Evolutionary conservation across 139 green algal species (phyloP).

Genomic region (Monoraphidium neglectum): DNA sequence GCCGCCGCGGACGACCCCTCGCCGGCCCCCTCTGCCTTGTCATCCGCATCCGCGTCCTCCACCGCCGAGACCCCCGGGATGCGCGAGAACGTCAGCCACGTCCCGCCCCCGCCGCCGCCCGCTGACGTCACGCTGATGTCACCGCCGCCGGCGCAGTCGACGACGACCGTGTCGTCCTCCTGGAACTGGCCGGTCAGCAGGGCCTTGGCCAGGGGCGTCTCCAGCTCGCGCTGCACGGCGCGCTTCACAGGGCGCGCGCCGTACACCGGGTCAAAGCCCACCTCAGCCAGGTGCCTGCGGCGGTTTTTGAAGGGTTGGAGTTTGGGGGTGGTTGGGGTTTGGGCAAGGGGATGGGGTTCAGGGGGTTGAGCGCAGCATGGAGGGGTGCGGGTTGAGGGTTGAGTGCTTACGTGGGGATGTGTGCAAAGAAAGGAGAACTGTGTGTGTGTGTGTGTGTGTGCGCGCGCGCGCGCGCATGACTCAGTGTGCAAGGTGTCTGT

Average conservation of each 20-base stretch:
- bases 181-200: slow-evolving; percentile 31
- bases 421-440: not conserved
- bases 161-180: slow-evolving; percentile 54
- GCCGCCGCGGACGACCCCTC: no score
- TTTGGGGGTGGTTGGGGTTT: not conserved
- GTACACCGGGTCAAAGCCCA: slow-evolving; percentile 93
- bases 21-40: not conserved
- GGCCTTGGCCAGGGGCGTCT: slow-evolving; percentile 79
- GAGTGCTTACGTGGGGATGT: not conserved
- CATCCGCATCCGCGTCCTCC: not conserved
- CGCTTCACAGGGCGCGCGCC: slow-evolving; percentile 96
- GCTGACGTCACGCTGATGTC: no score
- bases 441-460: not conserved
- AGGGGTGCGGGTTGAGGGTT: not conserved
- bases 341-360: not conserved
- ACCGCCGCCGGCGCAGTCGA: slow-evolving; percentile 2
- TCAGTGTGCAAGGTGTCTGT: no score
- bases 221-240: slow-evolving; percentile 92
- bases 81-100: slow-evolving; percentile 8
- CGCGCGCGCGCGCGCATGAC: not conserved
- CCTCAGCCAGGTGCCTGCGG: slow-evolving; percentile 50
- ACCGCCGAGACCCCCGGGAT: slow-evolving; percentile 6
- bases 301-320: not conserved
- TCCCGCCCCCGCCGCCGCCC: no score
- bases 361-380: not conserved